A percentile compares a stretch with the other conserved stretches of the same genome.
These are phyloP conservation scores for Claviceps sp. DNA, from an alignment of 2,329 filamentous ascomycete species.

Conservation along the genomic window DNA sequence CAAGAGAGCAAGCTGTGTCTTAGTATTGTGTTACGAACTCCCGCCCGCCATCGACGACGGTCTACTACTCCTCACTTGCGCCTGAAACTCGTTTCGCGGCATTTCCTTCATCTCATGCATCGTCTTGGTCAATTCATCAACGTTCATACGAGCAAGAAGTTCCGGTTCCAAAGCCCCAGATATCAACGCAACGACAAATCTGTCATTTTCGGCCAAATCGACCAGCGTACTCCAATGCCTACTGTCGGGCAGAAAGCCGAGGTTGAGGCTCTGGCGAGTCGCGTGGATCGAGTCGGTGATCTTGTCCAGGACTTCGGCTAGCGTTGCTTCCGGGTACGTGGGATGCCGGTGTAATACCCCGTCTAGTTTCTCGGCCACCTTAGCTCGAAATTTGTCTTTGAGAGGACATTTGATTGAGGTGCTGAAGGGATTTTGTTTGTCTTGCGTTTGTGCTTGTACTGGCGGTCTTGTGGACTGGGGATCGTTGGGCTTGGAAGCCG, in stretches of 20 bases:
- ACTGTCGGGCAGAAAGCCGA: slow-evolving; percentile 20
- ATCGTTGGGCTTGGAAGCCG: neutral
- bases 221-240: slow-evolving; percentile 22
- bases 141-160: slow-evolving; percentile 16
- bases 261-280: slow-evolving; percentile 11
- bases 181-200: slow-evolving; percentile 19
- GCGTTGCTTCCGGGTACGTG: neutral
- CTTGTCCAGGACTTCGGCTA: slow-evolving; percentile 6
- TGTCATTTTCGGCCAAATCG: slow-evolving; percentile 13
- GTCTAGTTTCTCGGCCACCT: slow-evolving; percentile 3
- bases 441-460: neutral
- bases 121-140: slow-evolving; percentile 14
- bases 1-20: neutral
- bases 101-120: slow-evolving; percentile 14
- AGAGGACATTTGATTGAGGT: slow-evolving; percentile 5
- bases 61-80: neutral
- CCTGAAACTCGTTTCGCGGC: slow-evolving; percentile 13
- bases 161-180: slow-evolving; percentile 13
- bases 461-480: neutral
- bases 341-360: neutral
- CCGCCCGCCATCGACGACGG: neutral
- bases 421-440: slow-evolving; percentile 1
- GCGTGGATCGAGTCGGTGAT: slow-evolving; percentile 15
- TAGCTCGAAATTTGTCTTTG: slow-evolving; percentile 15
- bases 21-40: neutral